Conservation (phyloP, 495 filamentous ascomycete genomes). For the Penicillium salamii region DNA sequence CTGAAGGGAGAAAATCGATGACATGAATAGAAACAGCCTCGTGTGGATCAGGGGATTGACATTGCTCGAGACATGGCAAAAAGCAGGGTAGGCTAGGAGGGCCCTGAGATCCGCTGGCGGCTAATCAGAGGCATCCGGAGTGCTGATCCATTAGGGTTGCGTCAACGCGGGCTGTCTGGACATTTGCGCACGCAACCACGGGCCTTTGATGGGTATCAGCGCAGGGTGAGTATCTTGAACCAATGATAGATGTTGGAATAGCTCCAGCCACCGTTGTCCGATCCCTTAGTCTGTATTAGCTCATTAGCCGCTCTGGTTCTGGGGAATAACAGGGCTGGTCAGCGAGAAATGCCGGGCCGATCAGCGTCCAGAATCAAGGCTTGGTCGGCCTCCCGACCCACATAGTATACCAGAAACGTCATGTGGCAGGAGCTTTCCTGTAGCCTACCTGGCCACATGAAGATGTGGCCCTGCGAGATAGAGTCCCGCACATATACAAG, state of each 20-base stretch:
- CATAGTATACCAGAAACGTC: conserved; percentile 7
- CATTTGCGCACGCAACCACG: conserved; percentile 16
- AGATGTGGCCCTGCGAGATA: not conserved
- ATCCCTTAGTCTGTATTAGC: conserved; percentile 10
- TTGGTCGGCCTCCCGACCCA: conserved; percentile 21
- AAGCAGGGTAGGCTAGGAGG: conserved; percentile 1
- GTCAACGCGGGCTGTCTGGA: conserved; percentile 15
- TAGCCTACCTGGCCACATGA: too few species aligned
- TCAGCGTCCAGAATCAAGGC: conserved; percentile 23
- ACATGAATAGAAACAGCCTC: conserved; percentile 6
- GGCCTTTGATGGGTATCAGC: conserved; percentile 2
- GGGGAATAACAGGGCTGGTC: conserved; percentile 9
- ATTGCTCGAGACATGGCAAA: conserved; percentile 9
- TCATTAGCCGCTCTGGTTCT: conserved; percentile 5
- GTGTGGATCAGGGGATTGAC: conserved; percentile 26
- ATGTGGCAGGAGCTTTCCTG: not conserved
- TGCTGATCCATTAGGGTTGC: conserved; percentile 22
- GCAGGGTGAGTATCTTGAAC: not conserved
- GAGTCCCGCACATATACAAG: not conserved
- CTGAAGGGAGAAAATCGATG: not conserved
- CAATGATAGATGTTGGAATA: conserved; percentile 8
- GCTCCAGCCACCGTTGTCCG: conserved; percentile 4
- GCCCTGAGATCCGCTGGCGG: not conserved
- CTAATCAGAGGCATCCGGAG: conserved; percentile 13
- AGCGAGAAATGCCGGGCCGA: conserved; percentile 21